Base-by-base conservation (phyloP, 2,329 filamentous ascomycete genomes). In the Verticillium longisporum region DNA sequence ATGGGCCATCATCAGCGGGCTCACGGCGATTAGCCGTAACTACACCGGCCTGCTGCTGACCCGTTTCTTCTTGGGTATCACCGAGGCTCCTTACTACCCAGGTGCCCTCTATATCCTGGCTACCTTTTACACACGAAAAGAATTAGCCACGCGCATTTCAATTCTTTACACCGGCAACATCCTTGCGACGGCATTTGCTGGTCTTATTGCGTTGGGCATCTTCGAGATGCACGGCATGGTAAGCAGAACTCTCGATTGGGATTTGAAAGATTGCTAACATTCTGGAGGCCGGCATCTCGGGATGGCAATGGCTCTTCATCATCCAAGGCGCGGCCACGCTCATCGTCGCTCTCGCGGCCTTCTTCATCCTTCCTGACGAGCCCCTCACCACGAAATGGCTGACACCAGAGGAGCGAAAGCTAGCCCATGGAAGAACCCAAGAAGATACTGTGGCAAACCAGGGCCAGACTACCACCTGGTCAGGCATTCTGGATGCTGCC, bases 401-500 rank as follows among this genome's bases (percentile, higher is more conserved):
- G 9, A 72, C 65, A 0, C 63, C 62, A 0, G 69, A 74, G 15
- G 74, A 78, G 59, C 73, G 78, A 13, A 70, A 75, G 0, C 70
- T 80, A 4, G 79, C 78, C 4, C 72, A 78, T 45, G 66, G 67
- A 31, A 71, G 78, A 50, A 78, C 80, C 58, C 1, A 67, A 0
- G 59, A 60, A 1, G 69, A 72, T 34, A 72, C 68, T 0, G 69
- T 71, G 4, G 70, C 67, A 0, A 63, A 68, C 2, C 50, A 66
- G 1, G 68, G 66, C 3, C 58, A 61, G 18, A 63, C 63, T 0
- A 66, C 63, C 4, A 74, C 71, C 4, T 77, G 68, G 71, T 69
- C 69, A 21, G 78, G 79, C n/a, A 71, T 80, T 18, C 68, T 72
- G 50, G 71, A 75, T 55, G 78, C 78, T 2, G 68, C 72, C 32